Evolutionary conservation across 2,329 filamentous ascomycete species (phyloP).

Genomic region (Cladosporium sp.): DNA sequence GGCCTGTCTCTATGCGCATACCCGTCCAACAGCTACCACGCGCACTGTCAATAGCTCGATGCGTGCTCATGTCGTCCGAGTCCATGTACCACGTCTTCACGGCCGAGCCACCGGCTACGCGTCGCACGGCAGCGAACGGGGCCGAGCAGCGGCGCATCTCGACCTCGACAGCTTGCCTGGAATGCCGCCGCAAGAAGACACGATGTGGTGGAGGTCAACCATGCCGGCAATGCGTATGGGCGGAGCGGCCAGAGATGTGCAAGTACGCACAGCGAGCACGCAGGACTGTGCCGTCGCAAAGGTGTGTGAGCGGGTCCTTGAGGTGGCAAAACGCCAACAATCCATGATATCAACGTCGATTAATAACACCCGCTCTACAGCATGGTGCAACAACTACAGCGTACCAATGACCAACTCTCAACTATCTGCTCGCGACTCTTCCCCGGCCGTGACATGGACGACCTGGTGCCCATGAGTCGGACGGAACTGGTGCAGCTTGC

Average conservation of each 20-base stretch:
- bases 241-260: constrained; percentile 71
- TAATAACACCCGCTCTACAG: constrained; percentile 42
- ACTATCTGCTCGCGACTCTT: constrained; percentile 36
- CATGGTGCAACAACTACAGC: constrained; percentile 48
- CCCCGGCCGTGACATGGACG: constrained; percentile 35
- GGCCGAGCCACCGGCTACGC: background rate
- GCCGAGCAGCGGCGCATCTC: constrained; percentile 4
- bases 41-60: too few species aligned
- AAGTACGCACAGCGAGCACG: constrained; percentile 76
- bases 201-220: constrained; percentile 76
- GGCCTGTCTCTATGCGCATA: too few species aligned
- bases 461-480: constrained; percentile 32
- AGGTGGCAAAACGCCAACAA: too few species aligned
- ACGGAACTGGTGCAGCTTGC: constrained; percentile 40
- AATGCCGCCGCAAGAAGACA: constrained; percentile 8
- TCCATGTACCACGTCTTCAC: background rate
- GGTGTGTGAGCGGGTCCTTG: constrained; percentile 57
- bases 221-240: constrained; percentile 75
- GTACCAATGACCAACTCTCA: constrained; percentile 42
- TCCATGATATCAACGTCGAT: background rate
- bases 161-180: constrained; percentile 3
- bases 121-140: background rate
- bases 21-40: too few species aligned
- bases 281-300: constrained; percentile 69
- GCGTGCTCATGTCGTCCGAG: too few species aligned